phyloP scores from a whole-genome alignment of 345 rosid genomes.

The Citrus medica region DNA sequence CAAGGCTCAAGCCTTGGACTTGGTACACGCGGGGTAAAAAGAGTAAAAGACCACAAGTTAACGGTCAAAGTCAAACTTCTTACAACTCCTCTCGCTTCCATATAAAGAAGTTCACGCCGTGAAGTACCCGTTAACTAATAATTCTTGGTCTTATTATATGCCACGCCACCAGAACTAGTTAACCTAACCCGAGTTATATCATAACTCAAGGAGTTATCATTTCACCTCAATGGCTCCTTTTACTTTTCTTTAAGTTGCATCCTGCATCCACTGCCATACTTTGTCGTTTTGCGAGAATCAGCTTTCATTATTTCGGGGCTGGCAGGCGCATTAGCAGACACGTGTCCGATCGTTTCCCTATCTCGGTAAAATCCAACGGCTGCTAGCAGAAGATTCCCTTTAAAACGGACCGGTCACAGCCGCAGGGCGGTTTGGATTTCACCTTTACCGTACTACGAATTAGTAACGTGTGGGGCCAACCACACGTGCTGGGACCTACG shows the following conservation, averaged over 20 bases:
- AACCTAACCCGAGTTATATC: slow-evolving; percentile 20
- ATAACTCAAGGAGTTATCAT: slow-evolving; percentile 20
- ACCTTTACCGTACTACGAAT: not conserved
- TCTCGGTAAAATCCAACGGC: slow-evolving; percentile 24
- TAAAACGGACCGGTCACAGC: slow-evolving; percentile 11
- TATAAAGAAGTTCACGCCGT: not conserved
- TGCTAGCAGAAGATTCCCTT: slow-evolving; percentile 13
- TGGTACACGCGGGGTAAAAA: not conserved
- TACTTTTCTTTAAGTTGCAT: not conserved
- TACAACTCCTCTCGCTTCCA: not conserved
- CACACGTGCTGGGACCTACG: slow-evolving; percentile 2
- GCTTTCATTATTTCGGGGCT: not conserved
- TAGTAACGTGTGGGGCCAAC: not conserved
- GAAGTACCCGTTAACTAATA: not conserved
- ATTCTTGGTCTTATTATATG: not conserved
- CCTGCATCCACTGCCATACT: not conserved
- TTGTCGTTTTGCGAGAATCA: slow-evolving; percentile 23
- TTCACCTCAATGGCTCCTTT: not conserved
- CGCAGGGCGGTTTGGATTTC: not conserved
- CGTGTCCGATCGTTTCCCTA: not conserved
- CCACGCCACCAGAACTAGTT: slow-evolving; percentile 10
- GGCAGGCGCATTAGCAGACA: not conserved
- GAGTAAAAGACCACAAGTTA: too few relatives aligned
- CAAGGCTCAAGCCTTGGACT: not conserved
- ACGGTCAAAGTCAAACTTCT: not conserved